phyloP scores from a whole-genome alignment of 768 basidiomycete genomes.

The Leccinellum albellum region DNA sequence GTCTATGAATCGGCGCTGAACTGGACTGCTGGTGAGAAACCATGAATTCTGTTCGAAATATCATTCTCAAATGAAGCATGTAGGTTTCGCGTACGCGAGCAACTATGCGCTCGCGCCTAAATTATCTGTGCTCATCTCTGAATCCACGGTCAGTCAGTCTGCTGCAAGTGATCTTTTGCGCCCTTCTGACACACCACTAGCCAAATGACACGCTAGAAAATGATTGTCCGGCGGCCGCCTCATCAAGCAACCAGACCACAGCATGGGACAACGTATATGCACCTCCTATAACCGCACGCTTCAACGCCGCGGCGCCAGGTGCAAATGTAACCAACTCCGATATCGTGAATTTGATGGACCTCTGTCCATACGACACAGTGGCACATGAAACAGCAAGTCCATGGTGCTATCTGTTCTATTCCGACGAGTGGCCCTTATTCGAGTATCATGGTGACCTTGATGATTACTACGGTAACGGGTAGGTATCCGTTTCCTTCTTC shows the following conservation, averaged over 20 bases:
- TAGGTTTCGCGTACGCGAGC: slow-evolving; percentile 48
- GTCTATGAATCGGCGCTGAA: slow-evolving; percentile 64
- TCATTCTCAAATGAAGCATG: neutral
- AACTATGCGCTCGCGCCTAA: slow-evolving; percentile 39
- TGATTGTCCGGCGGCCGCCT: slow-evolving; percentile 41
- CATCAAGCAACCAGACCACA: slow-evolving; percentile 30
- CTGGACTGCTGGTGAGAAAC: slow-evolving; percentile 56
- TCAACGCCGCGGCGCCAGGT: slow-evolving; percentile 60
- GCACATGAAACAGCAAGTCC: slow-evolving; percentile 45
- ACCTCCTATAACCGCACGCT: slow-evolving; percentile 47
- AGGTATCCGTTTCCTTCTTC: too few species aligned
- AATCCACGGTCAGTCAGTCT: slow-evolving; percentile 47
- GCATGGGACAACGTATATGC: slow-evolving; percentile 54
- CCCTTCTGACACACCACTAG: slow-evolving; percentile 21
- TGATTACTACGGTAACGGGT: slow-evolving; percentile 73
- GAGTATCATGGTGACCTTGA: slow-evolving; percentile 68
- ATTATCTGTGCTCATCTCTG: slow-evolving; percentile 51
- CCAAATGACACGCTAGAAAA: slow-evolving; percentile 69
- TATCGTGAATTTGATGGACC: slow-evolving; percentile 53
- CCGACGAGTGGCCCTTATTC: slow-evolving; percentile 56
- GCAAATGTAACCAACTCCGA: slow-evolving; percentile 55
- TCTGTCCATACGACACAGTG: slow-evolving; percentile 75
- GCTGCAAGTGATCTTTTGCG: neutral
- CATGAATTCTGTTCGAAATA: neutral
- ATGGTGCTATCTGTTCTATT: slow-evolving; percentile 66